Conservation (phyloP, 2,329 filamentous ascomycete species). For the Domatiomyces catenatus region DNA sequence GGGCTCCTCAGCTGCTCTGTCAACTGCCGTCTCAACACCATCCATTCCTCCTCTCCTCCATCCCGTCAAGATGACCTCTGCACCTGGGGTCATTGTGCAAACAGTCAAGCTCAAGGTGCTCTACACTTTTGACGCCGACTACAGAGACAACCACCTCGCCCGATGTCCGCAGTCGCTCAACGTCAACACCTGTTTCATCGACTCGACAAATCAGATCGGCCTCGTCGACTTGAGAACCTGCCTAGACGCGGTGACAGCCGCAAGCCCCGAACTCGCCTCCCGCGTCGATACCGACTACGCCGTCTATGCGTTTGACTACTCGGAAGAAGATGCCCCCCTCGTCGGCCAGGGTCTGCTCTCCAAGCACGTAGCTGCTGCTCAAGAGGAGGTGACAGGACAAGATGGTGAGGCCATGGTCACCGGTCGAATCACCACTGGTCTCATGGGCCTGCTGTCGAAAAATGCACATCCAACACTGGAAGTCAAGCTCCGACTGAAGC, state of each 20-base stretch:
- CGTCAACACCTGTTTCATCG: slow-evolving; percentile 65
- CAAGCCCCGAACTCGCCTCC: slow-evolving; percentile 73
- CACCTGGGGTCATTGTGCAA: slow-evolving; percentile 42
- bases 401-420: slow-evolving; percentile 49
- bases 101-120: slow-evolving; percentile 76
- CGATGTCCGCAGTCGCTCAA: slow-evolving; percentile 65
- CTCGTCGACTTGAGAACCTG: slow-evolving; percentile 77
- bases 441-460: slow-evolving; percentile 68
- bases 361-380: slow-evolving; percentile 50
- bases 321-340: slow-evolving; percentile 80
- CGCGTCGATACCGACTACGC: slow-evolving; percentile 69
- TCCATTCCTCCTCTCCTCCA: slow-evolving; percentile 5
- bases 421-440: slow-evolving; percentile 75
- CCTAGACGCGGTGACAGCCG: slow-evolving; percentile 60
- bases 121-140: slow-evolving; percentile 85
- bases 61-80: slow-evolving; percentile 25
- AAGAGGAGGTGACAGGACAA: slow-evolving; percentile 28
- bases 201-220: slow-evolving; percentile 68
- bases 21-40: slow-evolving; percentile 1
- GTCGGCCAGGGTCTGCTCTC: slow-evolving; percentile 95
- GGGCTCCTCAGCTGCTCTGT: neutral
- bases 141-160: slow-evolving; percentile 77
- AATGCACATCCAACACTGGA: slow-evolving; percentile 75
- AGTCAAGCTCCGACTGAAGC: slow-evolving; percentile 75
- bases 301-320: slow-evolving; percentile 95